Percentiles rank a stretch among this genome's conserved stretches.
Evolutionary conservation across 176 grass and related monocot species (phyloP).

Genomic region (Panicum miliaceum): DNA sequence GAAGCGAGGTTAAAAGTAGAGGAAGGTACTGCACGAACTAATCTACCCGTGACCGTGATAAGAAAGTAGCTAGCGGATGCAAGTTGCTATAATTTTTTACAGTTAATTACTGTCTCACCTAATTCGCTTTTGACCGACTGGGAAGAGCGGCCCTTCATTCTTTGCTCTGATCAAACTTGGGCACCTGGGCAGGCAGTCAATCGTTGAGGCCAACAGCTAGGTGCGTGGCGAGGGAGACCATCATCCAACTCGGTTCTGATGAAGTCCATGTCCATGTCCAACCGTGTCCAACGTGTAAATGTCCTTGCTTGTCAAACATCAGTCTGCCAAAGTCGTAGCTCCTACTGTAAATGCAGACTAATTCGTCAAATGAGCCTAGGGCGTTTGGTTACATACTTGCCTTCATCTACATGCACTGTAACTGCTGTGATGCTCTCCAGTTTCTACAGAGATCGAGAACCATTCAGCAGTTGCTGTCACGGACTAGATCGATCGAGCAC

Average conservation of each 20-base stretch:
- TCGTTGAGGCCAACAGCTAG: not conserved
- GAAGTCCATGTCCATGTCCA: not conserved
- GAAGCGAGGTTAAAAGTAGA: not conserved
- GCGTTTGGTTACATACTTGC: not conserved
- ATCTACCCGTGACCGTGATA: conserved; percentile 9
- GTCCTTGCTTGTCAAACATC: not conserved
- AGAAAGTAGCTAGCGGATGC: not conserved
- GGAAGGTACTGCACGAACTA: not conserved
- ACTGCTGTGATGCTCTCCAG: not conserved
- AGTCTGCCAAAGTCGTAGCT: not conserved
- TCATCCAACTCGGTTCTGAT: not conserved
- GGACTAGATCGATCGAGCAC: not conserved
- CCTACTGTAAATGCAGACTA: no score
- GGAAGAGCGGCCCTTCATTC: no score
- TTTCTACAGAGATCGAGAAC: not conserved
- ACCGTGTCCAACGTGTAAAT: not conserved
- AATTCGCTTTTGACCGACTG: conserved; percentile 24
- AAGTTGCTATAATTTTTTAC: not conserved
- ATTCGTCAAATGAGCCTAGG: not conserved
- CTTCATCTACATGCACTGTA: not conserved
- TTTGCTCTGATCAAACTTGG: not conserved
- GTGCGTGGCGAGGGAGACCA: not conserved
- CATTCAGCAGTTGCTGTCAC: not conserved
- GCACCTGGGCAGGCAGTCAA: not conserved
- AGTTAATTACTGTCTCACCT: not conserved